A percentile compares a stretch with the other conserved stretches of the same genome.
phyloP scores from a whole-genome alignment of 2,329 filamentous ascomycete genomes.

The Xylariales sp. region DNA sequence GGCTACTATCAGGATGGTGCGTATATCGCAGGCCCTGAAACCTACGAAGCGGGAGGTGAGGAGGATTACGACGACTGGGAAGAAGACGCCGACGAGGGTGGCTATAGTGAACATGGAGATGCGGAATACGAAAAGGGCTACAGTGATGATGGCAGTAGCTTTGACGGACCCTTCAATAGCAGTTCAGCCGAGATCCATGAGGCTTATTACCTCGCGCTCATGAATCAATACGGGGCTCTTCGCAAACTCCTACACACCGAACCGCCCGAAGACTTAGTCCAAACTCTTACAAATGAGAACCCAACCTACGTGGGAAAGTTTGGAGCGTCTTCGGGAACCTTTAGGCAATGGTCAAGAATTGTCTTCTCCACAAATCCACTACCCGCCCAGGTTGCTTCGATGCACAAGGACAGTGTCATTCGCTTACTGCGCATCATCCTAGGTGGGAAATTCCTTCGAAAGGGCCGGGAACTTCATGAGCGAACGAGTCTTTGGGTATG shows the following conservation, averaged over 20 bases:
- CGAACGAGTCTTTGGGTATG: conserved; percentile 80
- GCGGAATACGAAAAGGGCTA: conserved; percentile 14
- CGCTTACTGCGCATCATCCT: conserved; percentile 64
- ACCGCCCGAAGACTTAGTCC: conserved; percentile 49
- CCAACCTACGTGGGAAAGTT: conserved; percentile 52
- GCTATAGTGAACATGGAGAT: not conserved
- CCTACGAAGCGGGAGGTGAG: conserved; percentile 20
- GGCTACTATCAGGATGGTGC: conserved; percentile 76
- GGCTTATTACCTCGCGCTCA: conserved; percentile 64
- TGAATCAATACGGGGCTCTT: conserved; percentile 60
- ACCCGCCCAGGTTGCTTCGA: conserved; percentile 55
- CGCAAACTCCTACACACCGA: conserved; percentile 54
- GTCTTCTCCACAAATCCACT: conserved; percentile 51
- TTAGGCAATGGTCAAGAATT: conserved; percentile 46
- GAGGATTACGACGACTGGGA: conserved; percentile 19
- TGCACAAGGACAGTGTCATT: conserved; percentile 64
- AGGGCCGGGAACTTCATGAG: conserved; percentile 54
- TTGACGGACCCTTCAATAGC: conserved; percentile 23
- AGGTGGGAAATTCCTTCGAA: conserved; percentile 57
- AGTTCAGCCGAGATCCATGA: conserved; percentile 45
- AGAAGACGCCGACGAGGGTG: conserved; percentile 20
- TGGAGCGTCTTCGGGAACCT: conserved; percentile 44
- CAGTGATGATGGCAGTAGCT: conserved; percentile 15
- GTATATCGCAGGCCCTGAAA: conserved; percentile 60
- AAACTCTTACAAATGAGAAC: conserved; percentile 48